Base-by-base conservation (phyloP, 2,329 filamentous ascomycete species). In the Aspergillus flavus region DNA sequence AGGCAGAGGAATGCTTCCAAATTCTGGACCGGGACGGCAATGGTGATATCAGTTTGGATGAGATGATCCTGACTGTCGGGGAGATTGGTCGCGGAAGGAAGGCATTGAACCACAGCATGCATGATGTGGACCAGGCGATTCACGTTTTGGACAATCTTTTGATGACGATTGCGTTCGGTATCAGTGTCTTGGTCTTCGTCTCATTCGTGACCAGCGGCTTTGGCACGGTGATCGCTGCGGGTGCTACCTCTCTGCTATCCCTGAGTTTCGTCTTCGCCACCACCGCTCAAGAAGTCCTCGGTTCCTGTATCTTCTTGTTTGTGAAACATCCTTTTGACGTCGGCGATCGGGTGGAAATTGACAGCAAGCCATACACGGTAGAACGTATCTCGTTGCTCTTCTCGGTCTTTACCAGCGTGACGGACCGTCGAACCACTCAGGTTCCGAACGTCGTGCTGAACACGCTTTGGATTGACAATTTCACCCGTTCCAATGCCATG, bases 281-380 rank as follows among this genome's bases (percentile, higher is more conserved):
- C 61, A 97, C 94, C 1, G 90, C 91, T 4, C 94, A 97, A 79
- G 95, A 99, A 78, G 91, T 99, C 67, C 87, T 99, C n/a, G 94
- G 94, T 73, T 97, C 94, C 43, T 98, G 94, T 82, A 97, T 99
- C 73, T 99, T 99, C 83, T 83, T 99, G 1, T 99, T 99, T 73
- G 93, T 98, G 82, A 99, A 99, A 83, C 95, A 99, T 76, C 94
- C 95, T 0, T 98, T 91, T 76, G 95, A 99, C 75, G 93, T 98
- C 26, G 94, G 94, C 65, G 95, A 99, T 76, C 90, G 95, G 30
- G 92, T 98, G 50, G 93, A 97, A 71, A 91, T 98, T 67, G 81
- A 76, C 58, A 77, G 77, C 16, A 85, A 89, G 68, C 85, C 88
- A 70, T 88, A 96, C 69, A 84, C 93, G 5, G 95, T 99, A 12